These are phyloP conservation scores for Phytophthora pini DNA, from an alignment of 352 stramenopile genomes.

Conservation along the genomic window DNA sequence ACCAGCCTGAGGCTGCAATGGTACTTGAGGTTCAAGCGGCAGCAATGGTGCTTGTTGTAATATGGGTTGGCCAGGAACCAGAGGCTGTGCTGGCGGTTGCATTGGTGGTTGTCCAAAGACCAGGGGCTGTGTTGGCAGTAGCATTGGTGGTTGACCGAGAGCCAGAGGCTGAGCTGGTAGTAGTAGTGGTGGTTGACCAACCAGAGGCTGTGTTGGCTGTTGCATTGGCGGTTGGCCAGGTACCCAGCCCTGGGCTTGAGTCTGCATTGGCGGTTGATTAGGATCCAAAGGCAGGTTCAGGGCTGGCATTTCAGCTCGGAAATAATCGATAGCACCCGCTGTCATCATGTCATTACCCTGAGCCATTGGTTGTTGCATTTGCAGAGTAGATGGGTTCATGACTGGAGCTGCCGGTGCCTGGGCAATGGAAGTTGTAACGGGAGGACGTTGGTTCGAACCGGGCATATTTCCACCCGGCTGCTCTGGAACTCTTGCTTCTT, in stretches of 20 bases:
- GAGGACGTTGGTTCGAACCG: conserved; percentile 6
- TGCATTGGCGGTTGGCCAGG: background rate
- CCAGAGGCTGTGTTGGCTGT: background rate
- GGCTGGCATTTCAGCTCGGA: conserved; percentile 1
- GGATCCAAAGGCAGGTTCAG: no score
- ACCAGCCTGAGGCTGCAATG: conserved; percentile 15
- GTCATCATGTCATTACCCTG: background rate
- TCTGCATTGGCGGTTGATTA: no score
- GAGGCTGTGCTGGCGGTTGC: background rate
- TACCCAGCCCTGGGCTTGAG: no score
- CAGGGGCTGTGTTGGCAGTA: conserved; percentile 8
- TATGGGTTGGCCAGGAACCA: background rate
- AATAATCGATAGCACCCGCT: conserved; percentile 6
- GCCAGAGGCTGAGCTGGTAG: conserved; percentile 8
- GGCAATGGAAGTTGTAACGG: conserved; percentile 1
- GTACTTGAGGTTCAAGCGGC: conserved; percentile 1
- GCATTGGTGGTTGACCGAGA: conserved; percentile 8
- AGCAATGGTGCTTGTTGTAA: conserved; percentile 13
- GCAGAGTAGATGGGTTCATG: background rate
- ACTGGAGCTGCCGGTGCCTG: conserved; percentile 6
- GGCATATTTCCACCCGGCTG: conserved; percentile 8
- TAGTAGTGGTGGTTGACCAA: conserved; percentile 2
- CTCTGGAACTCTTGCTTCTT: conserved; percentile 21
- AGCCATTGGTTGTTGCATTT: conserved; percentile 11
- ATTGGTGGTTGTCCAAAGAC: conserved; percentile 9